Evolutionary conservation across 2,329 filamentous ascomycete genomes (phyloP), one percentile per base, ranked within the genome.

Genomic region (Calonectria montana): DNA sequence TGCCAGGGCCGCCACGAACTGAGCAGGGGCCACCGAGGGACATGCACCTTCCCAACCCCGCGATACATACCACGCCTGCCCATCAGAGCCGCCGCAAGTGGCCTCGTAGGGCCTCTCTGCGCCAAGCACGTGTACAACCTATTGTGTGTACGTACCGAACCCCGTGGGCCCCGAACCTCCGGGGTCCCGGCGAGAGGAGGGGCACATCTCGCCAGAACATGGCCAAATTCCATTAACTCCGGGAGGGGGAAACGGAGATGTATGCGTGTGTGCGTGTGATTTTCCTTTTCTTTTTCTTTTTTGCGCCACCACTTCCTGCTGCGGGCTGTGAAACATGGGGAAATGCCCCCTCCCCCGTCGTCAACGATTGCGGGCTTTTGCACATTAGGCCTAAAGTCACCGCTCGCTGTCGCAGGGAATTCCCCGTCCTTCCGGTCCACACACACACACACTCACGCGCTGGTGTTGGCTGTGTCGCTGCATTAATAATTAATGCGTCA

Each of bases 151-250:
- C 67, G 45, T 65, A 48, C 67, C 31, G 21, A 65, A 65, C 18
- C 7, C 47, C 29, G 50, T 43, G 53, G 31, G 21, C 67, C 31
- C 67, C 67, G 67, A 69, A 65, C 23, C 67, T 61, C 67, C 67
- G 67, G 21, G 61, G 6, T 23, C 21, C 29, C 47, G 35, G 39
- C 48, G 66, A 47, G 43, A 55, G 23, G 43, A 45, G 47, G 50
- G 45, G 53, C 25, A 35, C 53, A 59, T 4, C 29, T 50, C 37
- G 39, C n/a, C n/a, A n/a, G n/a, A n/a, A n/a, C n/a, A n/a, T 13
- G 57, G 31, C 35, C 43, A 45, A 65, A 57, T 57, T 67, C 47
- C 48, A 47, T 65, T 43, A 69, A 69, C 61, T 64, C 67, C 67
- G 48, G 21, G 37, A 35, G 65, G 29, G 29, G 39, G 29, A 5